Base-by-base conservation (phyloP, 2,329 filamentous ascomycete genomes). In the Ampelomyces quisqualis region DNA sequence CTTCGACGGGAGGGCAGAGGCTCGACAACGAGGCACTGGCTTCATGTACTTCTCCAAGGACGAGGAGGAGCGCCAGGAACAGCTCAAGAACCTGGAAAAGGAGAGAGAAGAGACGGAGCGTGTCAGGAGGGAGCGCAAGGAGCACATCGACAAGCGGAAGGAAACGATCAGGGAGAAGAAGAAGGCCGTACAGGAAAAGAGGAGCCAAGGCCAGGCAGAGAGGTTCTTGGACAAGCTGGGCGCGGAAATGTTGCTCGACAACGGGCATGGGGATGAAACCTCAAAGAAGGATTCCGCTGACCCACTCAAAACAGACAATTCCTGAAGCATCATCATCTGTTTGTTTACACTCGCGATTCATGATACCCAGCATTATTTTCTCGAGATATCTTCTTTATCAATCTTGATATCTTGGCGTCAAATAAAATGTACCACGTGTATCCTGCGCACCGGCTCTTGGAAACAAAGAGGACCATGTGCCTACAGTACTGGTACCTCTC, bases 11-110 rank as follows among this genome's bases (percentile, higher is more conserved):
- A 79, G 80, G 46, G 78, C 78, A 46, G 93, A 98, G 76, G 82
- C 95, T 34, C 77, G 93, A 46, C 88, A 82, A 30, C 91, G 93
- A 58, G 93, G 93, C 3, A 88, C 87, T 0, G 93, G 88, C 0
- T 98, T 97, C 70, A 96, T 90, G 72, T 83, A 86, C 41, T 97
- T 98, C 64, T 88, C 85, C 43, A 80, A 79, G 51, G 86, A 95
- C 66, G 83, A 85, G 60, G 82, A 79, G 51, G 74, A 76, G 50
- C 70, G 79, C 33, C 75, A 84, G 61, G 69, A 70, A 57, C 88
- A 97, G 75, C 95, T 97, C 88, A 77, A 80, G 52, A 78, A 76
- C 30, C 72, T 96, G 40, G 78, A 81, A 49, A 74, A 76, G 54
- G 83, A 89, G 65, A 75, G 87, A 43, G 70, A 74, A 47, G 79